These are phyloP conservation scores for Sporobolomyces roseus DNA, from an alignment of 768 basidiomycete species.

Conservation along the genomic window DNA sequence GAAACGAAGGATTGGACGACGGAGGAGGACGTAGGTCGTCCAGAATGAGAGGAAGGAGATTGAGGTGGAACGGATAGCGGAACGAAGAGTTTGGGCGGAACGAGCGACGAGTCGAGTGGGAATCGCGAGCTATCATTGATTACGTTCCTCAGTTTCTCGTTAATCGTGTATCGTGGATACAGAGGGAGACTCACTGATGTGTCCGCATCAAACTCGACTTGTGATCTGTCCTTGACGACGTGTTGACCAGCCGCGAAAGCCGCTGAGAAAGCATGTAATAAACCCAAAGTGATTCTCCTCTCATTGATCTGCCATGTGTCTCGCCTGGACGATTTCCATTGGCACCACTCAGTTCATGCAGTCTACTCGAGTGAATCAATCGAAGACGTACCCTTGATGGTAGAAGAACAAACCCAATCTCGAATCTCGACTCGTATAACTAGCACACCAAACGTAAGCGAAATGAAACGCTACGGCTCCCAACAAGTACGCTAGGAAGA, in stretches of 20 bases:
- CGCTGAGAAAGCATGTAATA: conserved; percentile 22
- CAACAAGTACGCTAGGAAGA: conserved; percentile 21
- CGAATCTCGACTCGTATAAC: conserved; percentile 6
- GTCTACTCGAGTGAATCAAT: not conserved
- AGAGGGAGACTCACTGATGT: conserved; percentile 3
- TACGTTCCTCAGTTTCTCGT: too few species aligned
- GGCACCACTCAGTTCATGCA: not conserved
- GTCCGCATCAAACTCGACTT: conserved; percentile 31
- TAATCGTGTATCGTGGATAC: too few species aligned
- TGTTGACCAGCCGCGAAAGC: conserved; percentile 14
- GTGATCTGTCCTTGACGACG: conserved; percentile 11
- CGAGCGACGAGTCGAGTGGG: conserved; percentile 24
- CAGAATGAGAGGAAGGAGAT: conserved; percentile 19
- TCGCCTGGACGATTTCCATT: conserved; percentile 2
- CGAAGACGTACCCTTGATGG: conserved; percentile 33
- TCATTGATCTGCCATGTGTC: conserved; percentile 39
- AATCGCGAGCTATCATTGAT: conserved; percentile 13
- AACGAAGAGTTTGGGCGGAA: not conserved
- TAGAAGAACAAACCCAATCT: conserved; percentile 23
- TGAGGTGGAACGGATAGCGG: not conserved
- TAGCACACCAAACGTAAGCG: conserved; percentile 28
- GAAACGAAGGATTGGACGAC: conserved; percentile 28
- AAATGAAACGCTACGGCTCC: not conserved
- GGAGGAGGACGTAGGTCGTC: conserved; percentile 23
- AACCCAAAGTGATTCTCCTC: conserved; percentile 23